Conservation (phyloP, 148 eudicot genomes). For the Cornus suecica region DNA sequence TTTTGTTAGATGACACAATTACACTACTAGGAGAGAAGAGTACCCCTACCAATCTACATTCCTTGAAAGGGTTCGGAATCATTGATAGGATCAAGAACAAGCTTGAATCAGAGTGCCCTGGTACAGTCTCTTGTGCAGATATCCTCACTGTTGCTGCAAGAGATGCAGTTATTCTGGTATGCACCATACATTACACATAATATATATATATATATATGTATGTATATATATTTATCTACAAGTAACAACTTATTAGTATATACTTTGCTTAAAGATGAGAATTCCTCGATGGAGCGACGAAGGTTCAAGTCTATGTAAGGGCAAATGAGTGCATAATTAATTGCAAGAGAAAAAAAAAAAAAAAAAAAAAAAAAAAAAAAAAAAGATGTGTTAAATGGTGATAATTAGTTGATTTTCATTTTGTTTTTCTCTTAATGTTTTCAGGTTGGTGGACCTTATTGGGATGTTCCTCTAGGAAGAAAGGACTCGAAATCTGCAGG, state of each 20-base stretch:
- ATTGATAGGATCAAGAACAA: conserved; percentile 70
- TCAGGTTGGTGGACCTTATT: conserved; percentile 90
- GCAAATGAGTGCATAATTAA: background rate
- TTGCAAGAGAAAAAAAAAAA: too few species aligned
- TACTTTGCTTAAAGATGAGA: too few species aligned
- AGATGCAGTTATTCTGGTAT: conserved; percentile 78
- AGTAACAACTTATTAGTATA: too few species aligned
- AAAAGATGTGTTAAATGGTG: background rate
- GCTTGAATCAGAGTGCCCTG: conserved; percentile 92
- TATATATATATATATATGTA: background rate
- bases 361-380: too few species aligned
- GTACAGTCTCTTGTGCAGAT: conserved; percentile 89
- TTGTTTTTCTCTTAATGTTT: background rate
- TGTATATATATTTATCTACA: background rate
- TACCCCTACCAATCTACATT: conserved; percentile 50
- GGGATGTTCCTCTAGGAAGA: conserved; percentile 87
- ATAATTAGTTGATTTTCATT: background rate
- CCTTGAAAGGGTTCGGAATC: conserved; percentile 67
- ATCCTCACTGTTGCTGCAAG: conserved; percentile 86
- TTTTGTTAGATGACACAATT: conserved; percentile 75
- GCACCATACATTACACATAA: background rate
- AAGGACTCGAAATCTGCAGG: conserved; percentile 78
- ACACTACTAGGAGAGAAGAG: conserved; percentile 78
- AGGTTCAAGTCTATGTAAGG: background rate
- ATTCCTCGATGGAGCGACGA: too few species aligned